A percentile compares a stretch with the other conserved stretches of the same genome.
Evolutionary conservation across 1,284 basidiomycete species (phyloP).

Genomic region (Ustilago loliicola): DNA sequence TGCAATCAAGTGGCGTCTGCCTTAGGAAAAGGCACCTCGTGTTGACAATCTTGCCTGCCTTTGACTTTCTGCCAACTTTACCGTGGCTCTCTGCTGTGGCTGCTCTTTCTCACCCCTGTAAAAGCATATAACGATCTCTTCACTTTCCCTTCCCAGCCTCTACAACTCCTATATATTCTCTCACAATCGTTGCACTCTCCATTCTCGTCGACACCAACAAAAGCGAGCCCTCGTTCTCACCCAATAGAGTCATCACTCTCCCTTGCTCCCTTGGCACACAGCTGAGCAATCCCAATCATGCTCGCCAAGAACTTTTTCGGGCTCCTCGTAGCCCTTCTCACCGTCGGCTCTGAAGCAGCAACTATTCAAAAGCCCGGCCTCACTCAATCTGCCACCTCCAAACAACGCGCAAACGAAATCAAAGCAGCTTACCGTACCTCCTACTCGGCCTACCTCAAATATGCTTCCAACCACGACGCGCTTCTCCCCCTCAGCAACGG

Average conservation of each 20-base stretch:
- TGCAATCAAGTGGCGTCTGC: not conserved
- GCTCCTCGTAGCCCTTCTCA: conserved; percentile 25
- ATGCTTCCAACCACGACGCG: conserved; percentile 52
- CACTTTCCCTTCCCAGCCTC: not conserved
- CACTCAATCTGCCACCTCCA: conserved; percentile 27
- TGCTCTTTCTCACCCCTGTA: not conserved
- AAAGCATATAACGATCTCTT: not conserved
- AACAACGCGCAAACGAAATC: conserved; percentile 49
- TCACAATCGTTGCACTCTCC: not conserved
- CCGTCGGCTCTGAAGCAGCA: conserved; percentile 12
- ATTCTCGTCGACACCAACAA: too few species aligned
- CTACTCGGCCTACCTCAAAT: conserved; percentile 56
- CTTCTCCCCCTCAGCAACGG: conserved; percentile 49
- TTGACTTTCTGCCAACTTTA: too few species aligned
- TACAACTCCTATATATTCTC: not conserved
- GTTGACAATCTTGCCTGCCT: too few species aligned
- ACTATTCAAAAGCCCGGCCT: conserved; percentile 43
- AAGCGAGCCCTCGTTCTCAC: not conserved
- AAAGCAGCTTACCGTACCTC: conserved; percentile 44
- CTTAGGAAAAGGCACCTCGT: too few species aligned
- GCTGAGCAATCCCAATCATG: conserved; percentile 18
- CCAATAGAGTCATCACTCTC: not conserved
- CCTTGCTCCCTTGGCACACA: not conserved
- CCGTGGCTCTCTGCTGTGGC: too few species aligned
- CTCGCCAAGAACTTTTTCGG: conserved; percentile 21